These are phyloP conservation scores for Haplographium delicatum DNA, from an alignment of 495 filamentous ascomycete genomes.

Conservation along the genomic window DNA sequence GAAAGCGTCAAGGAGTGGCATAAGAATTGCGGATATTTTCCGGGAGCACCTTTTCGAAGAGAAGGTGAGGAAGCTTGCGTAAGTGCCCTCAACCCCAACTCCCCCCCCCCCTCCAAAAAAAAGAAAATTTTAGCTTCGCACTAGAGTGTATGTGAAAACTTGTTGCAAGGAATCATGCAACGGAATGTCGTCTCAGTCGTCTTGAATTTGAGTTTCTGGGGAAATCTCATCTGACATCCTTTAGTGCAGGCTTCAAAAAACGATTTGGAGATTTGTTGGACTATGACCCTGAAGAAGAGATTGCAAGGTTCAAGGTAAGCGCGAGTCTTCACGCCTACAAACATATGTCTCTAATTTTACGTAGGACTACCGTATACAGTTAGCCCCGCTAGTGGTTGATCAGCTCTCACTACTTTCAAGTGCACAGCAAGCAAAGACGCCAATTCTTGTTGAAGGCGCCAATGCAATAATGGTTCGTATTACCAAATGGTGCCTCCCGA, in stretches of 20 bases:
- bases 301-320: constrained; percentile 34
- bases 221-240: not conserved
- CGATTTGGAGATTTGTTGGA: constrained; percentile 67
- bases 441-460: constrained; percentile 79
- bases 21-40: constrained; percentile 49
- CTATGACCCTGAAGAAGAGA: constrained; percentile 80
- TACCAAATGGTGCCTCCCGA: constrained; percentile 28
- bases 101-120: too few relatives aligned
- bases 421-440: constrained; percentile 53
- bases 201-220: not conserved
- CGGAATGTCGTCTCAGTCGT: not conserved
- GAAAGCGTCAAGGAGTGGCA: constrained; percentile 71
- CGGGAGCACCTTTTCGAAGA: constrained; percentile 68
- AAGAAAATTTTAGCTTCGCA: too few relatives aligned
- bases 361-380: constrained; percentile 58
- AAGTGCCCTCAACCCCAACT: too few relatives aligned
- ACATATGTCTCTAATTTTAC: not conserved
- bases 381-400: constrained; percentile 69
- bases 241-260: constrained; percentile 55
- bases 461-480: constrained; percentile 79
- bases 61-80: constrained; percentile 61
- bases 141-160: not conserved
- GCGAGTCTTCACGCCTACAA: not conserved
- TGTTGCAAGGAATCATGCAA: not conserved
- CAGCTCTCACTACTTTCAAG: constrained; percentile 51